Conservation (phyloP, 352 stramenopile species). For the Globisporangium paddicum region DNA sequence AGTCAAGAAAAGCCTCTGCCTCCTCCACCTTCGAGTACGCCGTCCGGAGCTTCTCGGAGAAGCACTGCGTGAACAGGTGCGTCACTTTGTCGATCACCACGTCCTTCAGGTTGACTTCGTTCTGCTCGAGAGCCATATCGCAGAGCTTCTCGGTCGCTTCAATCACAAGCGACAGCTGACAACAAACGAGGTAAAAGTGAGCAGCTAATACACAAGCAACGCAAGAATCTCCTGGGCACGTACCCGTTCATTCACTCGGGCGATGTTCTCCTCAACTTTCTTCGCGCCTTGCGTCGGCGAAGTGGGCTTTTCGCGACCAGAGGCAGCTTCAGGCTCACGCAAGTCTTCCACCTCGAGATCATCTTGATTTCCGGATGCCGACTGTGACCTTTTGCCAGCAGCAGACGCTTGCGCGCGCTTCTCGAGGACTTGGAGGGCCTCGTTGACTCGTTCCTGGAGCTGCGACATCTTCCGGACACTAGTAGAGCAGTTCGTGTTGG, state of each 20-base stretch:
- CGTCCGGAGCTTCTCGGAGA: constrained; percentile 55
- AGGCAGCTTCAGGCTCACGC: constrained; percentile 37
- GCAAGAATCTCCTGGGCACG: not conserved
- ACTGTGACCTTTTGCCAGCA: constrained; percentile 18
- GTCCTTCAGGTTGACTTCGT: constrained; percentile 70
- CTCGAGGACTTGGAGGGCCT: constrained; percentile 62
- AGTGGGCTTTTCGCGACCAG: constrained; percentile 23
- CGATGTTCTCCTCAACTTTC: constrained; percentile 68
- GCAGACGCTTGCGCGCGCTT: constrained; percentile 34
- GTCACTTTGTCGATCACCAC: constrained; percentile 60
- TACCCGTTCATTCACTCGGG: constrained; percentile 61
- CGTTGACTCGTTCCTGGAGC: constrained; percentile 61
- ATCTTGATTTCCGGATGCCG: constrained; percentile 18
- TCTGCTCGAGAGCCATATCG: constrained; percentile 70
- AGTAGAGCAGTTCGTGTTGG: constrained; percentile 45
- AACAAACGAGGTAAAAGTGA: constrained; percentile 1
- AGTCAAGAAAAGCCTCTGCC: constrained; percentile 25
- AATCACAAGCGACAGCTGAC: constrained; percentile 43
- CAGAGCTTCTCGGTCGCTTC: constrained; percentile 68
- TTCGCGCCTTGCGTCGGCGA: constrained; percentile 39
- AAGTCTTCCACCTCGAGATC: constrained; percentile 43
- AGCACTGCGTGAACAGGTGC: constrained; percentile 71
- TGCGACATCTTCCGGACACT: constrained; percentile 56
- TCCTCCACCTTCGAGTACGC: constrained; percentile 68
- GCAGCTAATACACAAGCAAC: not conserved